Percentiles rank a stretch among this genome's conserved stretches.
phyloP scores from a whole-genome alignment of 2,329 filamentous ascomycete genomes.

The Scedosporium boydii region DNA sequence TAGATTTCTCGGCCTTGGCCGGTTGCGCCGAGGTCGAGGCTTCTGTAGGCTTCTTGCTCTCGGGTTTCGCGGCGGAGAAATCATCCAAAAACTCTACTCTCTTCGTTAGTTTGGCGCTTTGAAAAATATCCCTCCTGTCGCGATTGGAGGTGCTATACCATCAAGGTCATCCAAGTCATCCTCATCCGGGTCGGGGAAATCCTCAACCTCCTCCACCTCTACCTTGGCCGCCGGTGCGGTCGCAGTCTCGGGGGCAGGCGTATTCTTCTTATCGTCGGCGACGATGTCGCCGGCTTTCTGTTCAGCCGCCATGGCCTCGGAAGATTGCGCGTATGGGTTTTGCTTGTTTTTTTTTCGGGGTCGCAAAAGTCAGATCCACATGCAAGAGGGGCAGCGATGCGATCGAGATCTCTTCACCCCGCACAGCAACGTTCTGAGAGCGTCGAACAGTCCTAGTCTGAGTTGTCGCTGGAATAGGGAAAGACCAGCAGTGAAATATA shows the following conservation, averaged over 20 bases:
- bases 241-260: neutral
- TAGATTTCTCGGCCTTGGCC: slow-evolving; percentile 20
- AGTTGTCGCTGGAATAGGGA: too few species aligned
- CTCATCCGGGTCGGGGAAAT: slow-evolving; percentile 82
- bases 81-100: slow-evolving; percentile 1
- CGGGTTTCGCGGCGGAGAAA: slow-evolving; percentile 8
- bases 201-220: slow-evolving; percentile 26
- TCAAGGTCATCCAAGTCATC: slow-evolving; percentile 89
- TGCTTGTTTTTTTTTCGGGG: neutral
- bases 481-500: too few species aligned
- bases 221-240: slow-evolving; percentile 6
- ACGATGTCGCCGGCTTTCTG: neutral
- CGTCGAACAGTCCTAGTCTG: too few species aligned
- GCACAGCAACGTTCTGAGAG: too few species aligned
- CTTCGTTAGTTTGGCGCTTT: neutral
- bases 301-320: neutral
- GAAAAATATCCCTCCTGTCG: neutral
- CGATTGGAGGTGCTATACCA: slow-evolving; percentile 38
- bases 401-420: too few species aligned
- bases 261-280: neutral
- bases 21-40: slow-evolving; percentile 18
- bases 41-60: slow-evolving; percentile 14
- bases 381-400: neutral
- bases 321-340: neutral
- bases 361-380: neutral